A percentile compares a stretch with the other conserved stretches of the same genome.
Evolutionary conservation across 1,284 basidiomycete species (phyloP).

Genomic region (Puccinia triticina): DNA sequence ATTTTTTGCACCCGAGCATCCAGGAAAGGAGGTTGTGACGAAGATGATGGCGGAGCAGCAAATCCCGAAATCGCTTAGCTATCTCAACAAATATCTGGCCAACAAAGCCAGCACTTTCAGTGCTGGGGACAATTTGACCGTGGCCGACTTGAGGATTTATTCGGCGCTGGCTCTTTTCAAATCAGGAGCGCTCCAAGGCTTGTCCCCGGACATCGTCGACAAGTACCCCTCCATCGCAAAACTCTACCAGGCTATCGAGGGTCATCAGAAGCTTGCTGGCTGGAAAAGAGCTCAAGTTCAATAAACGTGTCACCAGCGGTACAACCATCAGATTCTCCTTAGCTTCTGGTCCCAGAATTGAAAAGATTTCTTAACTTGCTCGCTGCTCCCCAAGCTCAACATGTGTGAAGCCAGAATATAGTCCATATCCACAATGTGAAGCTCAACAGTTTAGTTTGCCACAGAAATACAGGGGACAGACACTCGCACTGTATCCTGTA

Average conservation of each 20-base stretch:
- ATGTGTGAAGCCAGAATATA: no score
- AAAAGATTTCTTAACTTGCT: no score
- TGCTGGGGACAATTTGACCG: conserved; percentile 1
- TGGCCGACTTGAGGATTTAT: conserved; percentile 17
- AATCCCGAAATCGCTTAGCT: background rate
- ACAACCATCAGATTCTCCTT: no score
- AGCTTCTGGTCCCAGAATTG: no score
- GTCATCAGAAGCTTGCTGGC: conserved; percentile 18
- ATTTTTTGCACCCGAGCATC: background rate
- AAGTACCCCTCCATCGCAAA: conserved; percentile 13
- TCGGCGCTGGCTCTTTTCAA: background rate
- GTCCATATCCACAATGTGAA: no score
- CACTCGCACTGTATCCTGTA: no score
- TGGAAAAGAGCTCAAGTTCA: conserved; percentile 1
- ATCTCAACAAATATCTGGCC: conserved; percentile 6
- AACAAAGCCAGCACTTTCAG: conserved; percentile 17
- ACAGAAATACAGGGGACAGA: no score
- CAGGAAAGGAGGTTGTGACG: background rate
- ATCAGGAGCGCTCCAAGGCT: conserved; percentile 2
- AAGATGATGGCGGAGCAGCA: background rate
- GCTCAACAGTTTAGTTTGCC: no score
- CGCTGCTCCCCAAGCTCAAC: no score
- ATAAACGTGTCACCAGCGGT: background rate
- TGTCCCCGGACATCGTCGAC: conserved; percentile 11
- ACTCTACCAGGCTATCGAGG: conserved; percentile 16